These are phyloP conservation scores for Amaranthus palmeri DNA, from an alignment of 148 eudicot genomes.

Conservation along the genomic window DNA sequence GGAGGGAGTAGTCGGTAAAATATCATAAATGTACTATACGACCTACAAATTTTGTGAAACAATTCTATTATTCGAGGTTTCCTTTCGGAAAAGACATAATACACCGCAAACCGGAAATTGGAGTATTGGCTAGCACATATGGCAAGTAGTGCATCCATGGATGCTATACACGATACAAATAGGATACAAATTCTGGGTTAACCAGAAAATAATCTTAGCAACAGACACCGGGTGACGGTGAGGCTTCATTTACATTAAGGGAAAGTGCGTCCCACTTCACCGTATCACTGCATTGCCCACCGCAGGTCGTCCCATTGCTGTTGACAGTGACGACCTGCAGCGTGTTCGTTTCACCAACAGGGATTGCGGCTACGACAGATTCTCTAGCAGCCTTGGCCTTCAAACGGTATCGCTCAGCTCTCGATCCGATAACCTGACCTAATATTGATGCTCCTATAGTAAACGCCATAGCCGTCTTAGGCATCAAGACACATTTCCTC, in stretches of 20 bases:
- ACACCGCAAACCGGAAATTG: background rate
- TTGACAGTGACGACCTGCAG: slow-evolving; percentile 25
- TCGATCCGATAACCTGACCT: slow-evolving; percentile 94
- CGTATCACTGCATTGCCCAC: slow-evolving; percentile 39
- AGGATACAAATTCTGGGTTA: background rate
- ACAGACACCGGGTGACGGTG: slow-evolving; percentile 43
- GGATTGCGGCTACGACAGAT: slow-evolving; percentile 21
- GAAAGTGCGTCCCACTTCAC: slow-evolving; percentile 48
- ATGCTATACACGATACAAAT: background rate
- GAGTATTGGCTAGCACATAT: background rate
- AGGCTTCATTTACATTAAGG: slow-evolving; percentile 28
- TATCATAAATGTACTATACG: no score
- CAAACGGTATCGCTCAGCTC: slow-evolving; percentile 83
- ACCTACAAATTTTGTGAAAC: no score
- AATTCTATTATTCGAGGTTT: no score
- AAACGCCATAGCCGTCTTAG: slow-evolving; percentile 92
- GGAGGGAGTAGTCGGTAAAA: no score
- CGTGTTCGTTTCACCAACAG: slow-evolving; percentile 18
- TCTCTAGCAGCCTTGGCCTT: slow-evolving; percentile 43
- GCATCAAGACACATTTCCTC: slow-evolving; percentile 84
- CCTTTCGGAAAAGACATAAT: no score
- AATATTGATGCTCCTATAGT: slow-evolving; percentile 87
- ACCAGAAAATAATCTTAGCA: slow-evolving; percentile 25
- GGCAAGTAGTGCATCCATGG: background rate
- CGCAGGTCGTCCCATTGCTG: background rate